A percentile compares a stretch with the other conserved stretches of the same genome.
phyloP scores from a whole-genome alignment of 257 asterid species.

The Solanum stenotomum region DNA sequence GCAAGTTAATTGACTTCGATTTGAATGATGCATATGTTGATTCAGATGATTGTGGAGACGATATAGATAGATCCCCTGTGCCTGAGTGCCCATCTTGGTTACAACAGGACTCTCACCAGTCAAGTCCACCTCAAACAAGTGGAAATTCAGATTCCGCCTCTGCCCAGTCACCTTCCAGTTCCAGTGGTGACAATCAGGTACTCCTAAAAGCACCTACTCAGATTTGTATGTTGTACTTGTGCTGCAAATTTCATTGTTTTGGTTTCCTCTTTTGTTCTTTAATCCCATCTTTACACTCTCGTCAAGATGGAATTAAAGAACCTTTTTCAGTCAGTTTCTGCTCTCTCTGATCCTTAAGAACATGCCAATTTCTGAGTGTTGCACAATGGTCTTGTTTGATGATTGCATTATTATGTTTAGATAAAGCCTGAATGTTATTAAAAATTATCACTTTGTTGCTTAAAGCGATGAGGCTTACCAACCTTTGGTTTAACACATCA shows the following conservation, averaged over 20 bases:
- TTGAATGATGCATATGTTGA: conserved; percentile 65
- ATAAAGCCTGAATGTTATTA: background rate
- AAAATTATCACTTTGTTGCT: background rate
- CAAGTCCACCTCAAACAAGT: conserved; percentile 80
- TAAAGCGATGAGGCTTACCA: background rate
- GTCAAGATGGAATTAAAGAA: background rate
- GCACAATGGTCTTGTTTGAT: background rate
- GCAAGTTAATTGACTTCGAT: conserved; percentile 56
- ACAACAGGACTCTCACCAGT: conserved; percentile 60
- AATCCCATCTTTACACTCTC: background rate
- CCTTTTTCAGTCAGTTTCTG: background rate
- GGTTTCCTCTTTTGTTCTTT: background rate
- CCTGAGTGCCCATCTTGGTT: conserved; percentile 60
- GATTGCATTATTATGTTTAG: background rate
- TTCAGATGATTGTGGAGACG: conserved; percentile 61
- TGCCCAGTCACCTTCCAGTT: conserved; percentile 76
- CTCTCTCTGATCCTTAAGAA: background rate
- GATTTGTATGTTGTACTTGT: background rate
- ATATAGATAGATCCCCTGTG: conserved; percentile 38
- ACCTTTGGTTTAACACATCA: background rate
- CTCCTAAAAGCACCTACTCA: background rate
- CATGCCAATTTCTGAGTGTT: background rate
- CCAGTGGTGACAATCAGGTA: conserved; percentile 78
- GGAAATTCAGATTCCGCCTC: conserved; percentile 78
- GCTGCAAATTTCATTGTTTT: background rate